Percentiles rank a stretch among this genome's conserved stretches.
These are phyloP conservation scores for Leersia perrieri DNA, from an alignment of 176 grass and related monocot species.

Conservation along the genomic window DNA sequence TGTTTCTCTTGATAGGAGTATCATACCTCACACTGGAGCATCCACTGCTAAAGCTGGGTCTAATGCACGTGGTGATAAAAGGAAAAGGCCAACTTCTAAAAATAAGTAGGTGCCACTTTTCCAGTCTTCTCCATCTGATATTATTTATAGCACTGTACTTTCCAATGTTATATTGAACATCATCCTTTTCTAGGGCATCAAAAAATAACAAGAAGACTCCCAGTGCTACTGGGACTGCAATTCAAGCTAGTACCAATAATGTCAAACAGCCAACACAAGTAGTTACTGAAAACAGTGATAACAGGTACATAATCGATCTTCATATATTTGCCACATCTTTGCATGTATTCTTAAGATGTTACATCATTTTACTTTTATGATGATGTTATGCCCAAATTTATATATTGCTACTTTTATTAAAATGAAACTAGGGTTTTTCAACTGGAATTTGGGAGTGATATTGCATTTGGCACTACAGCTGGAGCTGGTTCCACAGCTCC, in stretches of 20 bases:
- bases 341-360: slow-evolving; percentile 26
- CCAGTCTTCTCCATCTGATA: slow-evolving; percentile 21
- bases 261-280: slow-evolving; percentile 48
- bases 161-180: background rate
- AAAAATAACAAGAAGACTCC: slow-evolving; percentile 57
- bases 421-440: slow-evolving; percentile 49
- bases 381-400: background rate
- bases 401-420: slow-evolving; percentile 8
- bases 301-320: slow-evolving; percentile 46
- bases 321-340: slow-evolving; percentile 9
- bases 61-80: slow-evolving; percentile 47
- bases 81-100: slow-evolving; percentile 48
- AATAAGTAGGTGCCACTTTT: slow-evolving; percentile 36
- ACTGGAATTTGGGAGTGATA: slow-evolving; percentile 65
- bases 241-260: slow-evolving; percentile 40
- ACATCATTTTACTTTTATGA: slow-evolving; percentile 2
- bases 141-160: slow-evolving; percentile 10
- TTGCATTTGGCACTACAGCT: slow-evolving; percentile 43
- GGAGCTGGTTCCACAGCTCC: slow-evolving; percentile 48
- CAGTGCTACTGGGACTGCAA: slow-evolving; percentile 21
- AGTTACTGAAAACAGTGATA: slow-evolving; percentile 56
- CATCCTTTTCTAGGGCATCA: slow-evolving; percentile 55
- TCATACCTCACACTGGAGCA: slow-evolving; percentile 52
- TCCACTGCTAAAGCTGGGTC: slow-evolving; percentile 53
- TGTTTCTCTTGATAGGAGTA: slow-evolving; percentile 47